Evolutionary conservation across 352 stramenopile species (phyloP), one percentile per base, ranked within the genome.

Genomic region (Pythium dissotocum): DNA sequence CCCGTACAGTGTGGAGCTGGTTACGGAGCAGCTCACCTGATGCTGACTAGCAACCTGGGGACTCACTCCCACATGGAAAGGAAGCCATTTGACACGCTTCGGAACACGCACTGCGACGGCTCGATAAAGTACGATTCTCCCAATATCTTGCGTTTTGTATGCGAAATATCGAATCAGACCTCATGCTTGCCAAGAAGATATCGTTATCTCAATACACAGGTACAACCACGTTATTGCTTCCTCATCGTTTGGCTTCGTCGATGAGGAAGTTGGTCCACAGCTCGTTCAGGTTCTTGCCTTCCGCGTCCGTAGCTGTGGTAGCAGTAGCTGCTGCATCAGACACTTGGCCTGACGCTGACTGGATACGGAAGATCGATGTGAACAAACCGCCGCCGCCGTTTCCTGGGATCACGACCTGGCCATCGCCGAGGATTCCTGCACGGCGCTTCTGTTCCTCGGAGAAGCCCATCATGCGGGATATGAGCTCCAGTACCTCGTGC

Each of bases 391-490:
- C 85, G 8, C 85, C 82, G 18, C 82, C 81, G 40, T 91, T 87
- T 2, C 81, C 82, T 60, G 87, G 67, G 24, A 87, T 71, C 0
- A 78, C 62, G 26, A 78, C 82, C 0, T 81, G 73, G 12, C 61
- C 70, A 30, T 70, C 69, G 13, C 36, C 36, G 18, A 58, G 38
- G 10, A 93, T 70, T 0, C 85, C 85, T 4, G 88, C 83, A 21
- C 85, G 81, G 0, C 77, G 75, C 58, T 91, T 89, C 51, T 93
- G 79, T 2, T 93, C 82, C 16, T 91, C 85, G 0, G 79, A 76
- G 51, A 93, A 91, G 2, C 77, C 75, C 85, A 93, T 89, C 71
- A 93, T 91, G 8, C 82, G 67, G 0, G 85, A 78, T 61, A 93
- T 93, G 12, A 93, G 68, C 57, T 87, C 77, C 24, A 91, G 66